These are phyloP conservation scores for Exophiala alcalophila DNA, from an alignment of 2,329 filamentous ascomycete species.

Conservation along the genomic window DNA sequence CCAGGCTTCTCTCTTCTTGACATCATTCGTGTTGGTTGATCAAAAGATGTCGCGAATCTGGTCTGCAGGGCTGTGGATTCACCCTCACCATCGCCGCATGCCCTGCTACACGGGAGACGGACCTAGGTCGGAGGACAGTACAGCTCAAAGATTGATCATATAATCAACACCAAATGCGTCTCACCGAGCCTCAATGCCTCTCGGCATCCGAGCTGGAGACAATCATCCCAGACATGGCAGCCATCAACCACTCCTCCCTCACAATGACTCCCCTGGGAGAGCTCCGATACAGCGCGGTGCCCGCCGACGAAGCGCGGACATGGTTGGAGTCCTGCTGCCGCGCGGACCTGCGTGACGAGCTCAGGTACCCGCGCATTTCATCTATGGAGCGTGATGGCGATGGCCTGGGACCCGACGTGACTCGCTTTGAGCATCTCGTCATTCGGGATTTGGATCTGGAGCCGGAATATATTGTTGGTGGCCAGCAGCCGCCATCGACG, in stretches of 20 bases:
- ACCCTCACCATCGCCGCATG: too few species aligned
- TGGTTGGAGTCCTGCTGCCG: slow-evolving; percentile 10
- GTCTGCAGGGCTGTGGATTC: too few species aligned
- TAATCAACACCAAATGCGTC: too few species aligned
- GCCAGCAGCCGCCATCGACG: too few species aligned
- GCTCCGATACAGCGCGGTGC: slow-evolving; percentile 9
- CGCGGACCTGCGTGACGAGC: slow-evolving; percentile 3
- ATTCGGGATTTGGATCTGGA: slow-evolving; percentile 14
- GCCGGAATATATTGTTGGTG: neutral
- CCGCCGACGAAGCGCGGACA: slow-evolving; percentile 2
- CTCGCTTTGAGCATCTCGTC: slow-evolving; percentile 9
- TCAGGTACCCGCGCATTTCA: slow-evolving; percentile 7
- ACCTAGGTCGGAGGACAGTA: too few species aligned
- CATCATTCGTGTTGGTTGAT: too few species aligned
- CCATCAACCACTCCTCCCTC: slow-evolving; percentile 8
- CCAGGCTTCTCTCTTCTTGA: too few species aligned
- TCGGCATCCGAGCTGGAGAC: neutral
- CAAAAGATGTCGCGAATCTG: too few species aligned
- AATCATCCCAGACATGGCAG: slow-evolving; percentile 7
- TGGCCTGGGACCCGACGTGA: slow-evolving; percentile 1
- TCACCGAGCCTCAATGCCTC: slow-evolving; percentile 2
- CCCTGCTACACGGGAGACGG: too few species aligned
- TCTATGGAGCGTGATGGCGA: slow-evolving; percentile 5
- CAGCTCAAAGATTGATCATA: too few species aligned
- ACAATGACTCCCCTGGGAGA: slow-evolving; percentile 8